Evolutionary conservation across 1,139 yeast species (phyloP).

Genomic region (Magnusiomyces paraingens): DNA sequence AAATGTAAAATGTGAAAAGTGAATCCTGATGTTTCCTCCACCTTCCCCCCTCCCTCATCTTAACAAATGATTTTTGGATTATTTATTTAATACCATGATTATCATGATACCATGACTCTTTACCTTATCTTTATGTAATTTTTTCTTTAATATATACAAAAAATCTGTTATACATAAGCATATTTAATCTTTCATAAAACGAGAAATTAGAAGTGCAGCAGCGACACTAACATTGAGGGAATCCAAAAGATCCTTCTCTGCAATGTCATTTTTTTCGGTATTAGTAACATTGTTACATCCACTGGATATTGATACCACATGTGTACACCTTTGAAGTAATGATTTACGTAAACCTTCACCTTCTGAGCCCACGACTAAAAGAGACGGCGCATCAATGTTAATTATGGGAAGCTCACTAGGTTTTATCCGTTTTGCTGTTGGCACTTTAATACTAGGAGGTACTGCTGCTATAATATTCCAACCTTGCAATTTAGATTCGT

Average conservation of each 20-base stretch:
- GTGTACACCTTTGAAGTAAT: slow-evolving; percentile 57
- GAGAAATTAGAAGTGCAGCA: slow-evolving; percentile 56
- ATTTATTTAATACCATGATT: too few species aligned
- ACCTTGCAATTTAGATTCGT: slow-evolving; percentile 46
- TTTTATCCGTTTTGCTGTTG: slow-evolving; percentile 30
- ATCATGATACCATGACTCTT: too few species aligned
- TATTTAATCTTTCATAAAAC: slow-evolving; percentile 26
- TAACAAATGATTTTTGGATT: too few species aligned
- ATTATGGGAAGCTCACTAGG: slow-evolving; percentile 38
- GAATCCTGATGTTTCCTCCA: not conserved
- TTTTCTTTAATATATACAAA: not conserved
- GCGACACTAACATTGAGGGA: slow-evolving; percentile 90
- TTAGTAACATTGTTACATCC: not conserved
- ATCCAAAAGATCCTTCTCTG: slow-evolving; percentile 48
- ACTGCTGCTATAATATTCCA: slow-evolving; percentile 74
- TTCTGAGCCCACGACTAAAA: slow-evolving; percentile 79
- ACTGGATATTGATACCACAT: slow-evolving; percentile 45
- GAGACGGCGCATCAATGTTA: slow-evolving; percentile 44
- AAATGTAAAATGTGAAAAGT: slow-evolving; percentile 9
- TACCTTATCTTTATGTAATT: not conserved
- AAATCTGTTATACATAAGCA: not conserved
- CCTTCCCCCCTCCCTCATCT: too few species aligned
- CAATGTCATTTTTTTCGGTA: slow-evolving; percentile 18
- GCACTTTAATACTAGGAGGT: slow-evolving; percentile 27
- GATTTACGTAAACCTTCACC: slow-evolving; percentile 74